phyloP scores from a whole-genome alignment of 257 asterid genomes.

The Schizonepeta tenuifolia region DNA sequence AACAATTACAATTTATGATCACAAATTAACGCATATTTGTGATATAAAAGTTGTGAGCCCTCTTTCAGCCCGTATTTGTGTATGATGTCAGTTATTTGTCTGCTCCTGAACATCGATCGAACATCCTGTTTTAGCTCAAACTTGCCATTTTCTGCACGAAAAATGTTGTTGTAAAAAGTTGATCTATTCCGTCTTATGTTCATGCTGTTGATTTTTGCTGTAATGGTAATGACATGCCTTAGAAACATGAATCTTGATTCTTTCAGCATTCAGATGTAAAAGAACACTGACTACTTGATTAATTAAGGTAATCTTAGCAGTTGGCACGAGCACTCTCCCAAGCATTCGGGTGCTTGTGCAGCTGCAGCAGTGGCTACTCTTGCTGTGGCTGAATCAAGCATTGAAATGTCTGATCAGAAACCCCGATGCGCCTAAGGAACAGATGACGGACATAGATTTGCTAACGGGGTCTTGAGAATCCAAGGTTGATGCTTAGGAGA shows the following conservation, averaged over 20 bases:
- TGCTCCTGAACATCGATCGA: conserved; percentile 77
- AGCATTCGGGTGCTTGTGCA: too few species aligned
- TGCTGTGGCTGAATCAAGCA: too few species aligned
- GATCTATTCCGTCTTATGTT: conserved; percentile 42
- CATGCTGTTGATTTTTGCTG: conserved; percentile 66
- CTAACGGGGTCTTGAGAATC: too few species aligned
- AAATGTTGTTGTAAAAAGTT: neutral
- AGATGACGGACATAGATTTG: too few species aligned
- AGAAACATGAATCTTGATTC: neutral
- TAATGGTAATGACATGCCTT: conserved; percentile 51
- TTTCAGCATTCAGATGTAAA: neutral
- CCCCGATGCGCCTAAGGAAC: too few species aligned
- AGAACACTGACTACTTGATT: conserved; percentile 41
- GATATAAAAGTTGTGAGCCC: conserved; percentile 10
- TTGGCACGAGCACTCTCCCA: too few species aligned
- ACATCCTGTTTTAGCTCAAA: conserved; percentile 4
- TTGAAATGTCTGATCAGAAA: too few species aligned
- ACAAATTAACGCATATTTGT: too few species aligned
- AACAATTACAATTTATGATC: too few species aligned
- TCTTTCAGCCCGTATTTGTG: too few species aligned
- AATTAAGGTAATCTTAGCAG: conserved; percentile 78
- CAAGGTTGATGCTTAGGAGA: too few species aligned
- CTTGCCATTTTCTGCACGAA: neutral
- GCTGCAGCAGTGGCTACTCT: too few species aligned
- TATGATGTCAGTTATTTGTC: conserved; percentile 69